Base-by-base conservation (phyloP, 805 yeast species). In the Myxozyma nipponensis region DNA sequence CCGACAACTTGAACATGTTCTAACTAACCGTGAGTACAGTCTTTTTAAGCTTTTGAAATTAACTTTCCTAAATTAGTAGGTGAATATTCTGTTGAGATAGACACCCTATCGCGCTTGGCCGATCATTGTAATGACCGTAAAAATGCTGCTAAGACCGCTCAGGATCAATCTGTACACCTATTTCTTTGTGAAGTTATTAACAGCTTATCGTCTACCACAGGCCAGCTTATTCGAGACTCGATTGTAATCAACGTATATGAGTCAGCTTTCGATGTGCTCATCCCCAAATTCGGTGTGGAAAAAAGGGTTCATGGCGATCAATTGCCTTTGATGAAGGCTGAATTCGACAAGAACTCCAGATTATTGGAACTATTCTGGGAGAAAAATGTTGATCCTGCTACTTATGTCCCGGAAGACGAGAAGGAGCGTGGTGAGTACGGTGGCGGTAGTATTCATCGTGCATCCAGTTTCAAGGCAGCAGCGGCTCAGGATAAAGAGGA, bases 281-380 rank as follows among this genome's bases (percentile, higher is more conserved):
- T 90, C 55, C 96, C 96, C 1, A 96, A 88, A 58, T 84, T 89
- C 70, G 97, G 97, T 39, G 85, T 90, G 61, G 97, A 90, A 66
- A 90, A 90, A 69, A 77, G 97, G 63, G 96, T 90, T 21, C 98
- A 93, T 64, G 97, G 98, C 24, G 98, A 93, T 69, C 98, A 93
- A 69, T 73, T 93, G 49, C 98, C 98, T 9, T 73, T 91, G 56
- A 79, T 79, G 22, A 90, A 89, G 67, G 98, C 97, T 3, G 98
- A 93, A 67, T 93, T 85, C 66, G 90, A 86, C 66, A 85, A 83
- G 64, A 62, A 65, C 17, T 71, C 77, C 37, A 76, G 87, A 40
- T 69, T 81, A 7, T 74, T 91, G 62, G 96, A 91, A 65, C 72
- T 91, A 43, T 88, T 78, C 64, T 91, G 98, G 98, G 95, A 88